These are phyloP conservation scores for Pulveroboletus sp. DNA, from an alignment of 768 basidiomycete species.

Conservation along the genomic window DNA sequence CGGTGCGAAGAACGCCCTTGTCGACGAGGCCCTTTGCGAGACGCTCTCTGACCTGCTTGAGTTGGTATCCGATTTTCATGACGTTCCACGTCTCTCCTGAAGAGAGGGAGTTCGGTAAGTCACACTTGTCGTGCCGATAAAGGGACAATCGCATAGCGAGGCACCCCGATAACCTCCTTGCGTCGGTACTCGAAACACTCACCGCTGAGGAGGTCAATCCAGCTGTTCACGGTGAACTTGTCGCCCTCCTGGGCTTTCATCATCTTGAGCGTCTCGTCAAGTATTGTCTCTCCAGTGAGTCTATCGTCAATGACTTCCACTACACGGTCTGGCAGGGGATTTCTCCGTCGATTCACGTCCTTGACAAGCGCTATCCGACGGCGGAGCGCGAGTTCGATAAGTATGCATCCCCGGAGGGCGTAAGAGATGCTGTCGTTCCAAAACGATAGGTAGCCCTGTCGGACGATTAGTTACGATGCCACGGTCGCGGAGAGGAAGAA, in stretches of 20 bases:
- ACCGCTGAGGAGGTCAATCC: constrained; percentile 96
- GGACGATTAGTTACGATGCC: constrained; percentile 9
- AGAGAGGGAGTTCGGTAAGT: neutral
- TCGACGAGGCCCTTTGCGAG: constrained; percentile 96
- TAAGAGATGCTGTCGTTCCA: constrained; percentile 99
- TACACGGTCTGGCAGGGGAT: constrained; percentile 74
- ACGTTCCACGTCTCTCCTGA: constrained; percentile 99
- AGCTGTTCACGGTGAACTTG: constrained; percentile 71
- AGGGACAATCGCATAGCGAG: neutral
- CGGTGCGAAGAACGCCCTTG: constrained; percentile 97
- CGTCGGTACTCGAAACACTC: neutral
- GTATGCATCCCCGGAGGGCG: constrained; percentile 95
- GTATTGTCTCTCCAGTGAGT: constrained; percentile 92
- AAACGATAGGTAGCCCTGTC: constrained; percentile 89
- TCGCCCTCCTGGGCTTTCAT: constrained; percentile 72
- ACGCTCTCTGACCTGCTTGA: constrained; percentile 97
- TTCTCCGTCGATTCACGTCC: constrained; percentile 70
- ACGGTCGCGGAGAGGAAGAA: neutral
- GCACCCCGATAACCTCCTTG: neutral
- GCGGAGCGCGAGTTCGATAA: constrained; percentile 94
- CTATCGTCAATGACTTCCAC: constrained; percentile 90
- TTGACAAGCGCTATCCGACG: constrained; percentile 87
- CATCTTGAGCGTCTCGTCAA: constrained; percentile 95
- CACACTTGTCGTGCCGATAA: neutral
- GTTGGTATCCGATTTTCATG: constrained; percentile 98